Percentiles rank a stretch among this genome's conserved stretches.
Evolutionary conservation across 352 stramenopile species (phyloP).

Genomic region (Globisporangium camurandrum): DNA sequence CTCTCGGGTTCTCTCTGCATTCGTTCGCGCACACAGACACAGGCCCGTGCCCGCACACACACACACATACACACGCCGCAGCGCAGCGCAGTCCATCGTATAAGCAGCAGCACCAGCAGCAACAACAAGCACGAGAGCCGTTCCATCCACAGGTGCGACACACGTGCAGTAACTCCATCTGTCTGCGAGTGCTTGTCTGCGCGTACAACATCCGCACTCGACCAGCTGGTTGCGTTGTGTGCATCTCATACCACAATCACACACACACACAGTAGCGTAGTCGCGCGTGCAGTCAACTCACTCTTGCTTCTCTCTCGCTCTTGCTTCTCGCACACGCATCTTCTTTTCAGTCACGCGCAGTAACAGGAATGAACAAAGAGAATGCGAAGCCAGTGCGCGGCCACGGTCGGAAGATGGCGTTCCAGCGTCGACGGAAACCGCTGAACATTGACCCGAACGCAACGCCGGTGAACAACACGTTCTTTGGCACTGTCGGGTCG

Average conservation of each 20-base stretch:
- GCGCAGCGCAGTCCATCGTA: no score
- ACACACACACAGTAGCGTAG: no score
- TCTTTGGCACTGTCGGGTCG: conserved; percentile 65
- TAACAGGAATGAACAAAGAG: conserved; percentile 32
- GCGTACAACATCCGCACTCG: no score
- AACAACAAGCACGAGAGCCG: no score
- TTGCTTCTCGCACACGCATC: not conserved
- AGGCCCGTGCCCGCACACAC: not conserved
- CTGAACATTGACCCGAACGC: conserved; percentile 26
- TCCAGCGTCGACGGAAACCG: conserved; percentile 43
- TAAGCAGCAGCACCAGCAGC: no score
- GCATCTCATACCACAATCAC: no score
- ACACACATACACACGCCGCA: no score
- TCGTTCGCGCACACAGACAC: not conserved
- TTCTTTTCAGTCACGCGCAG: no score
- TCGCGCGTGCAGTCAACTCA: not conserved
- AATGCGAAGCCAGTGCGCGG: conserved; percentile 43
- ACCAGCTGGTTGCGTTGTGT: no score
- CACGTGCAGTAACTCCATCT: no score
- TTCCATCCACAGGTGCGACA: no score
- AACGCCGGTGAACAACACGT: conserved; percentile 43
- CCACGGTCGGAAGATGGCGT: conserved; percentile 32
- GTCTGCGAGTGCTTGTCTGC: no score
- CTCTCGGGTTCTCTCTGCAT: not conserved
- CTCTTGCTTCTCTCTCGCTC: not conserved